These are phyloP conservation scores for Mortierella sp. DNA, from an alignment of 371 early-diverging fungal species.

Conservation along the genomic window DNA sequence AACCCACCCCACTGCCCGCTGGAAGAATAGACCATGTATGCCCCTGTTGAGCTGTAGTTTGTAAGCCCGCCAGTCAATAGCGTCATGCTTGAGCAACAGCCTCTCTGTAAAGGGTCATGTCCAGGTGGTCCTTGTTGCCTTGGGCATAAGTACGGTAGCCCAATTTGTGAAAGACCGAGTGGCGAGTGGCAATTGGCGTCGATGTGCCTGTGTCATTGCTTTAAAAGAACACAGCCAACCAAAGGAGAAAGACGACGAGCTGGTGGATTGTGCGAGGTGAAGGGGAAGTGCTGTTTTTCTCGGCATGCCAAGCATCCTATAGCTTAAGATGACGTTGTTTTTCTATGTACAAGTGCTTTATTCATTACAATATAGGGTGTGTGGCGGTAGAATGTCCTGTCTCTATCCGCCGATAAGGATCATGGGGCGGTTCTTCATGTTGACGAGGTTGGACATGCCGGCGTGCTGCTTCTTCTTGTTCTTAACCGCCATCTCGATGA, in stretches of 20 bases:
- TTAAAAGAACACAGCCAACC: background rate
- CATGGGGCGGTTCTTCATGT: slow-evolving; percentile 94
- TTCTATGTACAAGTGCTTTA: background rate
- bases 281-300: background rate
- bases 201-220: background rate
- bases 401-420: slow-evolving; percentile 92
- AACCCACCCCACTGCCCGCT: background rate
- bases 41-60: background rate
- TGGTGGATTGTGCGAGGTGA: background rate
- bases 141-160: background rate
- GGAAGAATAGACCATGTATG: background rate
- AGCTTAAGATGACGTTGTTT: background rate
- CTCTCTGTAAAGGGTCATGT: background rate
- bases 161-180: background rate
- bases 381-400: background rate
- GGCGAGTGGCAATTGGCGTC: background rate
- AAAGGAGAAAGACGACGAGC: background rate
- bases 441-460: slow-evolving; percentile 87
- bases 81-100: background rate
- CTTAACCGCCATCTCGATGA: slow-evolving; percentile 84
- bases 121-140: background rate
- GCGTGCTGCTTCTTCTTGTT: slow-evolving; percentile 94
- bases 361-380: background rate
- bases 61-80: slow-evolving; percentile 1
- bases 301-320: background rate